These are phyloP conservation scores for Cyberlindnera samutprakarnensis DNA, from an alignment of 805 yeast species.

Conservation along the genomic window DNA sequence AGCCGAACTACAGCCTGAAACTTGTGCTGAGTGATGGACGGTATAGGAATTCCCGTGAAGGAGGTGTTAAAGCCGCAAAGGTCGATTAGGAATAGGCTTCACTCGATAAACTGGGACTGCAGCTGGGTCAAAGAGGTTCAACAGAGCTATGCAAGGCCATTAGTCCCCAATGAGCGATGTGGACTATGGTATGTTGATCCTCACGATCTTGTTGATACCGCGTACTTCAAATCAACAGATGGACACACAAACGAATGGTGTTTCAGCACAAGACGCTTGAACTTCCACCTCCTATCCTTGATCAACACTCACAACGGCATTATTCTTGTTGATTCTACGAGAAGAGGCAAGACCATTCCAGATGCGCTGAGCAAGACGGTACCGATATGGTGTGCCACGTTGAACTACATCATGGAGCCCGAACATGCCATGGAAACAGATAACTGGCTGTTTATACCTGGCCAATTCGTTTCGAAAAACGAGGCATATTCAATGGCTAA, in stretches of 20 bases:
- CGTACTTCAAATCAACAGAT: constrained; percentile 86
- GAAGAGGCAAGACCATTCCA: constrained; percentile 79
- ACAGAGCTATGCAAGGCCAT: constrained; percentile 30
- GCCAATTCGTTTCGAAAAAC: constrained; percentile 43
- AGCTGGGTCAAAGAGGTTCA: constrained; percentile 38
- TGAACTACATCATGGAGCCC: constrained; percentile 42
- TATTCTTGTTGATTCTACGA: constrained; percentile 72
- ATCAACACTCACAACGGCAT: constrained; percentile 38
- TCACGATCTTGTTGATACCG: constrained; percentile 30
- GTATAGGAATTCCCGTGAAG: too few species aligned
- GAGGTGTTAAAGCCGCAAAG: constrained; percentile 17
- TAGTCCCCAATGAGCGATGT: constrained; percentile 75
- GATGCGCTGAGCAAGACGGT: constrained; percentile 82
- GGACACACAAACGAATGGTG: constrained; percentile 83
- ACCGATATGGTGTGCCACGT: constrained; percentile 87
- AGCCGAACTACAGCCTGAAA: too few species aligned
- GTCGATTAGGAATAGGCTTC: constrained; percentile 52
- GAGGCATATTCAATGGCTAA: constrained; percentile 47
- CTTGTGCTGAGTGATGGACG: too few species aligned
- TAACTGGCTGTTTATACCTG: constrained; percentile 43
- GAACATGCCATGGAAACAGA: constrained; percentile 7
- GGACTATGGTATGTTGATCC: constrained; percentile 79
- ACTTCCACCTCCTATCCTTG: constrained; percentile 57
- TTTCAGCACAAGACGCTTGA: constrained; percentile 65
- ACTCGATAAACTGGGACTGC: constrained; percentile 63